Percentiles rank a stretch among this genome's conserved stretches.
Conservation (phyloP, 352 stramenopile genomes). For the Globisporangium orthogonon region DNA sequence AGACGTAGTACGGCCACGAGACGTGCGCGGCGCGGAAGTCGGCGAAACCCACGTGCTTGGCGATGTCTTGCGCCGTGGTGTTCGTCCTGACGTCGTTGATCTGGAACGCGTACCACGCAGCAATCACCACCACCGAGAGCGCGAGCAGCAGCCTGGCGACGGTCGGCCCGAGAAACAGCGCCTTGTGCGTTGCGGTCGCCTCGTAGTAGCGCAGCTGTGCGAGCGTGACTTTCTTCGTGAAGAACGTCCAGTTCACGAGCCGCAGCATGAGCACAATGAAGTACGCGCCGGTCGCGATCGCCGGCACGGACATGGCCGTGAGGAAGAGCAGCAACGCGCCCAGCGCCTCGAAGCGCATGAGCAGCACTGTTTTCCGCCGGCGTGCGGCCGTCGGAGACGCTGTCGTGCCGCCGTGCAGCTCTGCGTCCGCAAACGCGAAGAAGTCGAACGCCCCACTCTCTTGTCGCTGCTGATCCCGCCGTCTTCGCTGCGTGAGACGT, state of each 20-base stretch:
- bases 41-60: slow-evolving; percentile 51
- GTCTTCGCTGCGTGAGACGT: neutral
- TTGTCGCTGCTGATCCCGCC: slow-evolving; percentile 12
- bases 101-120: slow-evolving; percentile 53
- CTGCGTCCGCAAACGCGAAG: slow-evolving; percentile 46
- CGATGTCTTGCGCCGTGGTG: slow-evolving; percentile 24
- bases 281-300: slow-evolving; percentile 42
- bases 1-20: slow-evolving; percentile 67
- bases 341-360: slow-evolving; percentile 38
- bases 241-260: slow-evolving; percentile 66
- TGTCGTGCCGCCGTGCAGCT: slow-evolving; percentile 21
- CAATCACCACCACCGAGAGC: slow-evolving; percentile 39
- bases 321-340: slow-evolving; percentile 50
- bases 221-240: slow-evolving; percentile 48
- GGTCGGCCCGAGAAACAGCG: slow-evolving; percentile 37
- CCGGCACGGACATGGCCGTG: slow-evolving; percentile 50
- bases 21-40: slow-evolving; percentile 38
- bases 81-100: slow-evolving; percentile 32
- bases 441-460: slow-evolving; percentile 30
- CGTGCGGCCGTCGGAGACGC: slow-evolving; percentile 10
- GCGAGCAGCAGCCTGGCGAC: slow-evolving; percentile 37
- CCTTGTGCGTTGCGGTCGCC: slow-evolving; percentile 11
- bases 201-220: slow-evolving; percentile 36
- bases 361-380: slow-evolving; percentile 12
- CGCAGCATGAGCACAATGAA: slow-evolving; percentile 54